Evolutionary conservation across 2,329 filamentous ascomycete species (phyloP).

Genomic region (Cytospora schulzeri): DNA sequence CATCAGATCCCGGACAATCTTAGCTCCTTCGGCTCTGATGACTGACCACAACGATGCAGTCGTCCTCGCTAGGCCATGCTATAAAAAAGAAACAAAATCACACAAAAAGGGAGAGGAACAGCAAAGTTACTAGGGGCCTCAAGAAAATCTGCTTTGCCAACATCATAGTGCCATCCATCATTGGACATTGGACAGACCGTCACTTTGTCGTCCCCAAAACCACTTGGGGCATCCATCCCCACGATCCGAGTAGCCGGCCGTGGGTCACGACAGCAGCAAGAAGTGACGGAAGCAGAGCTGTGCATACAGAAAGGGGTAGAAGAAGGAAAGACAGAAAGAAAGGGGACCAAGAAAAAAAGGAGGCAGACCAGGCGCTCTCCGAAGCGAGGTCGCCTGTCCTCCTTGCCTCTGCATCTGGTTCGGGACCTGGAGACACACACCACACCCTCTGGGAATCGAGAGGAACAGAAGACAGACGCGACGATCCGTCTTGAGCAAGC

Average conservation of each 20-base stretch:
- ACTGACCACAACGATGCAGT: neutral
- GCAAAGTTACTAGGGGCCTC: neutral
- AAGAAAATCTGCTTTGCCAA: constrained; percentile 1
- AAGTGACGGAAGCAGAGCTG: constrained; percentile 15
- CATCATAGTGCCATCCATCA: constrained; percentile 2
- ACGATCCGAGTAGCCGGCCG: constrained; percentile 14
- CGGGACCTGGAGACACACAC: neutral
- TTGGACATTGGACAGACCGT: neutral
- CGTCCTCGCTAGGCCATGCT: neutral
- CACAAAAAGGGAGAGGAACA: neutral
- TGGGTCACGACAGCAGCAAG: constrained; percentile 19
- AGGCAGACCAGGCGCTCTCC: constrained; percentile 12
- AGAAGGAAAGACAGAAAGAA: no score
- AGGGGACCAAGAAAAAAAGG: no score
- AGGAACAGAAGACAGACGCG: neutral
- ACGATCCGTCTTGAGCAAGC: neutral
- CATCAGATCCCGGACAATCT: neutral
- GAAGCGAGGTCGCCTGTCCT: constrained; percentile 13
- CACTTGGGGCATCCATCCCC: neutral
- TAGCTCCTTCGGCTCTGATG: constrained; percentile 1
- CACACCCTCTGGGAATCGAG: neutral
- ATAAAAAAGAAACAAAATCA: neutral
- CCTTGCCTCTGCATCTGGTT: neutral
- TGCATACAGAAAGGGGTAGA: constrained; percentile 4
- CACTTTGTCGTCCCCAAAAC: neutral